phyloP scores from a whole-genome alignment of 768 basidiomycete species.

The Mycena rosella region DNA sequence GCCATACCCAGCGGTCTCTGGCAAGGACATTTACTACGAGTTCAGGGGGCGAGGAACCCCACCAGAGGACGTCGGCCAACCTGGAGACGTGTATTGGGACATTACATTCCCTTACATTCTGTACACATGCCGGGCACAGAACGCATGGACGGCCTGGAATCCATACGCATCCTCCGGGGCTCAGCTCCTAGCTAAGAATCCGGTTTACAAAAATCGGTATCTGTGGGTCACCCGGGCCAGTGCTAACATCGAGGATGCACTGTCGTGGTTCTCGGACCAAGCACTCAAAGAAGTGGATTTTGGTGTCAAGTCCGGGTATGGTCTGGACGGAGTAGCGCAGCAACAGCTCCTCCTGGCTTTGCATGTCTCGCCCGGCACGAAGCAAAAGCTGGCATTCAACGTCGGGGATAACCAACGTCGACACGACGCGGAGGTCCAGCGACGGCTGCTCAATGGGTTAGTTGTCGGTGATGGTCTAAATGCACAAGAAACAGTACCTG shows the following conservation, averaged over 20 bases:
- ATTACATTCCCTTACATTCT: conserved; percentile 15
- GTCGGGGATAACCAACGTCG: not conserved
- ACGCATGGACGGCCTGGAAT: not conserved
- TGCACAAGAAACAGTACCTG: not conserved
- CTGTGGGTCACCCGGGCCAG: not conserved
- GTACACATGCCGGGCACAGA: not conserved
- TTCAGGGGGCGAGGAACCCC: conserved; percentile 24
- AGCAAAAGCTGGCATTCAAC: not conserved
- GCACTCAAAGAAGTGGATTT: not conserved
- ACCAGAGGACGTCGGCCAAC: conserved; percentile 15
- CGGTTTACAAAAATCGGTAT: not conserved
- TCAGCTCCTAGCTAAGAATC: not conserved
- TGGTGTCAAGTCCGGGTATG: not conserved
- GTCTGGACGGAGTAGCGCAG: not conserved
- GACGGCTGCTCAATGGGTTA: not conserved
- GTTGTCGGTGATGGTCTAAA: not conserved
- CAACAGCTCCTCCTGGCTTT: not conserved
- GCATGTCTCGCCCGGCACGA: not conserved
- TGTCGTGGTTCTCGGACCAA: not conserved
- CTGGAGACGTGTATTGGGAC: conserved; percentile 29
- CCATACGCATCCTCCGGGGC: not conserved
- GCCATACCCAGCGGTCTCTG: not conserved
- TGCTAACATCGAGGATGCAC: not conserved
- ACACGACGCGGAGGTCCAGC: not conserved
- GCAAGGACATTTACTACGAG: conserved; percentile 16